Base-by-base conservation (phyloP, 345 rosid species). In the Corchorus capsularis region DNA sequence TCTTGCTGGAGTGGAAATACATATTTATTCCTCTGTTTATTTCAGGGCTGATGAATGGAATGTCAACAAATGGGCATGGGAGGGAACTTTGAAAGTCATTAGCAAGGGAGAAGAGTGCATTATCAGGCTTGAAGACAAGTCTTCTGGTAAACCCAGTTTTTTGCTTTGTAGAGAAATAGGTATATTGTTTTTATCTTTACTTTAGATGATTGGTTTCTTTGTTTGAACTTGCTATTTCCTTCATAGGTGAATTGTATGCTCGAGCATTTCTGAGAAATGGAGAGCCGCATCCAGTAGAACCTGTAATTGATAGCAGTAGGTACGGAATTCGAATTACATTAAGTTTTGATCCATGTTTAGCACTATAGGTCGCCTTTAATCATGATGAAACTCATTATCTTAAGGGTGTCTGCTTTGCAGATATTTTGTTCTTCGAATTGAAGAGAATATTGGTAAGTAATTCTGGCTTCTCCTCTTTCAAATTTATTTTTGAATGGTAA, bases 261-360 rank as follows among this genome's bases (percentile, higher is more conserved):
- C 89, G 89, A 82, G 97, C 99, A 69, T 96, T 96, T 87, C 81
- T 96, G 79, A 90, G 97, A 85, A 86, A 86, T 37, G 99, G 96
- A 52, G 98, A 96, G 71, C 97, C 85, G 5, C 97, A 92, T 86
- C 98, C 99, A 3, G 98, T 96, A 78, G 99, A 96, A 88, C 69
- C 97, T 63, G 99, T 96, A 73, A 88, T 96, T 79, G 98, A 96
- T 80, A 96, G 99, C 85, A 94, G 99, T 95, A 92, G 99, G 99
- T 96, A 71, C 20, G 53, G 17, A 63, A 57, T 47, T 37, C 13
- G 16, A n/a, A 45, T 22, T 61, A 64, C 77, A 50, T 73, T 68
- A 66, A 53, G 72, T 71, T 37, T 75, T 53, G 71, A 47, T 62
- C 75, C 16, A 13, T 43, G 13, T 8, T 14, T 35, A 3, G 61